Evolutionary conservation across 2,329 filamentous ascomycete genomes (phyloP).

Genomic region (Fusarium incarnatum): DNA sequence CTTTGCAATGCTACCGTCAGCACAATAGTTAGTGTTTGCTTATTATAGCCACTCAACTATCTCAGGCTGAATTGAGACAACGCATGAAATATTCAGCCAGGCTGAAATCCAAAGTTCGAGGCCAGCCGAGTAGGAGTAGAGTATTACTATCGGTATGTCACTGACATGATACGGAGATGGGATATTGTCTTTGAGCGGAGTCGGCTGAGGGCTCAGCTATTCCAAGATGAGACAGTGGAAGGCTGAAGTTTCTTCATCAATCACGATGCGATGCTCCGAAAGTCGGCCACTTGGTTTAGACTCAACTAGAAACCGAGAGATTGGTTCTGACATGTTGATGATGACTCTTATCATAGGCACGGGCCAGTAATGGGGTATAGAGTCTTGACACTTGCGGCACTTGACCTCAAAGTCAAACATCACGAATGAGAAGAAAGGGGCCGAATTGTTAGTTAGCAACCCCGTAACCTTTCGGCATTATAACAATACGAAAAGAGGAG

Average conservation of each 20-base stretch:
- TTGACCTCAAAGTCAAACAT: slow-evolving; percentile 10
- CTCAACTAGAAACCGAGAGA: slow-evolving; percentile 17
- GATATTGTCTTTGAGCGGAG: slow-evolving; percentile 4
- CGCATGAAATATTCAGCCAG: slow-evolving; percentile 1
- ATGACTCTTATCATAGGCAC: slow-evolving; percentile 10
- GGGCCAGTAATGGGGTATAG: slow-evolving; percentile 15
- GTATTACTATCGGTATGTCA: slow-evolving; percentile 22
- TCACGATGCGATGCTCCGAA: neutral
- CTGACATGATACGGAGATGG: slow-evolving; percentile 18
- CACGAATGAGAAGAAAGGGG: neutral
- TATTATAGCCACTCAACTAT: neutral
- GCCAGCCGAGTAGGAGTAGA: neutral
- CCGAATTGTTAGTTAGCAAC: neutral
- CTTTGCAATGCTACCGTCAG: slow-evolving; percentile 13
- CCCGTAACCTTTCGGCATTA: slow-evolving; percentile 11
- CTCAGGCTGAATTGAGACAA: slow-evolving; percentile 17
- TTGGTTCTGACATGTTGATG: slow-evolving; percentile 27
- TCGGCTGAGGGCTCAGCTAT: slow-evolving; percentile 3
- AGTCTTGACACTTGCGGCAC: neutral
- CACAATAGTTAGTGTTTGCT: neutral
- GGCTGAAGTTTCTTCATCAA: neutral
- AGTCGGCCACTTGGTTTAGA: neutral
- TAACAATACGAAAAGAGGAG: neutral
- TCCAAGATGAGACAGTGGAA: neutral
- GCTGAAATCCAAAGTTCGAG: neutral